phyloP scores from a whole-genome alignment of 129 eudicot species.

The Arctium lappa region DNA sequence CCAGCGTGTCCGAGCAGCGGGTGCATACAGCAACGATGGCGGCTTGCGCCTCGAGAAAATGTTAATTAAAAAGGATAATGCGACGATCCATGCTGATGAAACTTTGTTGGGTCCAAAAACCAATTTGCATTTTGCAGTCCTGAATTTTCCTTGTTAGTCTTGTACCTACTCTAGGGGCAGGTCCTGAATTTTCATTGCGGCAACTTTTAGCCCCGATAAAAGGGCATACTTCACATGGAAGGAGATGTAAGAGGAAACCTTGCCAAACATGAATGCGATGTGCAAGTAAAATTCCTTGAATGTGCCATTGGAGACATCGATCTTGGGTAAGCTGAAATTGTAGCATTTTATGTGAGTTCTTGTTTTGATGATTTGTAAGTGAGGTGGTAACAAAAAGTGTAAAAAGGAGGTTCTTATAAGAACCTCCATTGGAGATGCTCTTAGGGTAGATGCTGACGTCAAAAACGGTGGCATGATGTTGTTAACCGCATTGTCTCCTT shows the following conservation, averaged over 20 bases:
- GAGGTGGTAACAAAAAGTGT: too few relatives aligned
- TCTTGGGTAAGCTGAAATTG: constrained; percentile 88
- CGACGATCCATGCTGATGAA: constrained; percentile 97
- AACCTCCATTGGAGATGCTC: too few relatives aligned
- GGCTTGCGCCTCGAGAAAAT: constrained; percentile 95
- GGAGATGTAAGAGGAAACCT: constrained; percentile 69
- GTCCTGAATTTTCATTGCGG: constrained; percentile 80
- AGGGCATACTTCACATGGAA: constrained; percentile 40
- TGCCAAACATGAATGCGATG: constrained; percentile 96
- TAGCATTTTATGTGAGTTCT: too few relatives aligned
- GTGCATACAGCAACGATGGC: constrained; percentile 95
- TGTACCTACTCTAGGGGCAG: constrained; percentile 86
- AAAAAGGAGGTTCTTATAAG: too few relatives aligned
- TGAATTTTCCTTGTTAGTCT: constrained; percentile 90
- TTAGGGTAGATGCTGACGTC: constrained; percentile 92
- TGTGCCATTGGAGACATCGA: constrained; percentile 97
- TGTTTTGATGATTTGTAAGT: too few relatives aligned
- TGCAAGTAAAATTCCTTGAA: constrained; percentile 94
- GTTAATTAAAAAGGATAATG: constrained; percentile 91
- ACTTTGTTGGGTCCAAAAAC: constrained; percentile 68
- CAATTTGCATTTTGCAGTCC: constrained; percentile 43
- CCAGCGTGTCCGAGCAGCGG: constrained; percentile 14
- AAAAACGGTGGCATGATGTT: constrained; percentile 99
- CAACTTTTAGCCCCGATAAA: constrained; percentile 84
- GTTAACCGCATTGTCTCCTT: constrained; percentile 90